Base-by-base conservation (phyloP, 176 grass and related monocot species). In the Pharus latifolius region DNA sequence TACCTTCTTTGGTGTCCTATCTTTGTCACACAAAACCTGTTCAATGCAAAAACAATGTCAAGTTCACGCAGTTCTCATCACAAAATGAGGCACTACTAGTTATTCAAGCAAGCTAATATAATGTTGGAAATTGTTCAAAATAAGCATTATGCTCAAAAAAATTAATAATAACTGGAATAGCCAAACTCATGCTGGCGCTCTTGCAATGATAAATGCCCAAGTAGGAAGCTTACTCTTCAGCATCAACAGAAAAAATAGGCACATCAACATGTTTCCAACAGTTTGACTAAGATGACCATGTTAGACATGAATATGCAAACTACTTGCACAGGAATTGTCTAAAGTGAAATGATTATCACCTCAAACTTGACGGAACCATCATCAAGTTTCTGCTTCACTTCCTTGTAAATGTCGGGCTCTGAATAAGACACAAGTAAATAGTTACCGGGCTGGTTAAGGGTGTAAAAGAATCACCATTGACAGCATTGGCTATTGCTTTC, bases 381-480 rank as follows among this genome's bases (percentile, higher is more conserved):
- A 11, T 94, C 87, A 2, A 99, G 82, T 69, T 94, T 99, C 68
- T 99, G 75, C 46, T 94, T 93, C 64, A 94, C 95, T 91, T 94
- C 82, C 84, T 81, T 86, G 72, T 90, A 85, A 73, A 88, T 60
- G 75, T 99, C 84, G 28, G 87, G 95, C 52, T 99, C 90, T 99
- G 86, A 37, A 85, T 69, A 79, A 45, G 60, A 82, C 74, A 49
- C 72, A 77, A 61, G 45, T 24, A 61, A 35, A 3, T 13, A 57
- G 17, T 60, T 74, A 72, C 11, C 12, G 43, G 41, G 61, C 37
- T 49, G 10, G 56, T 38, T 10, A 79, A 41, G 33, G 16, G 6
- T 5, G 22, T 37, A 48, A 34, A 16, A 48, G 32, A 68, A 14
- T 38, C 3, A 58, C 48, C 41, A 38, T 29, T 22, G 34, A 63